A percentile compares a stretch with the other conserved stretches of the same genome.
Evolutionary conservation across 495 filamentous ascomycete genomes (phyloP).

Genomic region (Wilcoxina mikolae): DNA sequence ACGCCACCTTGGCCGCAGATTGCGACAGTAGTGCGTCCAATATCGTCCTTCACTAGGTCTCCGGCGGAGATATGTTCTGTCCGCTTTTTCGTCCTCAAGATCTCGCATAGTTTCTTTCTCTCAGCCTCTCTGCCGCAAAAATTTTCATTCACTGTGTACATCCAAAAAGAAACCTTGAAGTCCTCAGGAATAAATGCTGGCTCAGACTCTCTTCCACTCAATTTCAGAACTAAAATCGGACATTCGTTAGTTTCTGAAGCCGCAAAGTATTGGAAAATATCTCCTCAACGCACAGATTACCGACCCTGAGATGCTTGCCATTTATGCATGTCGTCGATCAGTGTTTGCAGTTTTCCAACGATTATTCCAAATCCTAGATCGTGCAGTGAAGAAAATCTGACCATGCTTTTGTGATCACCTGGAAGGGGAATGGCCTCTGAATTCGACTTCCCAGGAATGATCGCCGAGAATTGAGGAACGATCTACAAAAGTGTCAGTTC

Average conservation of each 20-base stretch:
- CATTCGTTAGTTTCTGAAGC: too few relatives aligned
- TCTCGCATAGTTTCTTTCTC: neutral
- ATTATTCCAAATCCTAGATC: neutral
- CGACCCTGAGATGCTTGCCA: neutral
- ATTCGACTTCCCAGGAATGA: slow-evolving; percentile 5
- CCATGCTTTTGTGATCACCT: slow-evolving; percentile 2
- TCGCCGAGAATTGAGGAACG: slow-evolving; percentile 8
- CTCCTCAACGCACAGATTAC: too few relatives aligned
- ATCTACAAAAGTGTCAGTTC: neutral
- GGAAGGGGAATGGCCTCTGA: neutral
- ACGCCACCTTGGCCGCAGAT: slow-evolving; percentile 15
- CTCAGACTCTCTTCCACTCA: too few relatives aligned
- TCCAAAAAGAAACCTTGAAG: neutral
- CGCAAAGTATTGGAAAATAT: too few relatives aligned
- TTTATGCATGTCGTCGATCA: neutral
- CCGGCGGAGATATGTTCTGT: neutral
- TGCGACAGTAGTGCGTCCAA: slow-evolving; percentile 6
- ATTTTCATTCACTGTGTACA: neutral
- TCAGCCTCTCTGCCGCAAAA: neutral
- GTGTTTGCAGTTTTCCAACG: neutral
- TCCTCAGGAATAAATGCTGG: neutral
- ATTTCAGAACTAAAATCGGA: too few relatives aligned
- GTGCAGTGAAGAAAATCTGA: slow-evolving; percentile 1
- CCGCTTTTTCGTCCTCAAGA: neutral
- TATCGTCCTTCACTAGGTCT: neutral